Conservation (phyloP, 768 basidiomycete species). For the Tylopilus plumbeoviolaceoides region DNA sequence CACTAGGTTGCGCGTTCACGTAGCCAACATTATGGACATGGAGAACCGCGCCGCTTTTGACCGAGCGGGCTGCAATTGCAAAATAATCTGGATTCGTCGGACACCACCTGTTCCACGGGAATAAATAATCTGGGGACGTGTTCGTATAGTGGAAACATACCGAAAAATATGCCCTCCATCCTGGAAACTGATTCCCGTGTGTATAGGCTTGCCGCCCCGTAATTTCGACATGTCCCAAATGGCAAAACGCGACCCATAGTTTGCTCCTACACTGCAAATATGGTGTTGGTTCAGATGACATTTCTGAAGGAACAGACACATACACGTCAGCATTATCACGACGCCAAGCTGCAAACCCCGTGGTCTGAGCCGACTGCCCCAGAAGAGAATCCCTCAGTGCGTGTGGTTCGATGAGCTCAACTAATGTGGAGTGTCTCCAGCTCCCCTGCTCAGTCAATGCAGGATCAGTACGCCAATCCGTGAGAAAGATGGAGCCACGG, state of each 20-base stretch:
- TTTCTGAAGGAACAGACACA: conserved; percentile 23
- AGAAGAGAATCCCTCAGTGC: conserved; percentile 51
- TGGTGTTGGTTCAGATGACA: not conserved
- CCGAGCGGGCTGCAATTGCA: conserved; percentile 63
- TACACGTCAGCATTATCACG: conserved; percentile 70
- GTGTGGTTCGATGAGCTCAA: conserved; percentile 72
- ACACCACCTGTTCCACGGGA: conserved; percentile 60
- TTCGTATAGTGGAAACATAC: conserved; percentile 40
- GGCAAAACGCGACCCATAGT: conserved; percentile 66
- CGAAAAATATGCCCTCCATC: conserved; percentile 69
- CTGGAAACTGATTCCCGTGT: conserved; percentile 58
- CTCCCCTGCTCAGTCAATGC: conserved; percentile 45
- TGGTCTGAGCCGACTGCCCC: conserved; percentile 43
- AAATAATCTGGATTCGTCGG: conserved; percentile 73
- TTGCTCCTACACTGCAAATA: conserved; percentile 60
- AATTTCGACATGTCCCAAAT: conserved; percentile 75
- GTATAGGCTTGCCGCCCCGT: conserved; percentile 67
- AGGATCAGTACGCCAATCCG: conserved; percentile 81
- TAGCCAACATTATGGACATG: conserved; percentile 68
- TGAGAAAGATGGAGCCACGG: conserved; percentile 67
- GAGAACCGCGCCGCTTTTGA: conserved; percentile 59
- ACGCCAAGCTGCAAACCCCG: conserved; percentile 68
- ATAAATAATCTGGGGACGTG: not conserved
- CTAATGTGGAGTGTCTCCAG: conserved; percentile 59
- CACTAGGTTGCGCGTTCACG: conserved; percentile 58